Conservation (phyloP, 108 stramenopile genomes). For the Cyclotella choctawhatcheeana region DNA sequence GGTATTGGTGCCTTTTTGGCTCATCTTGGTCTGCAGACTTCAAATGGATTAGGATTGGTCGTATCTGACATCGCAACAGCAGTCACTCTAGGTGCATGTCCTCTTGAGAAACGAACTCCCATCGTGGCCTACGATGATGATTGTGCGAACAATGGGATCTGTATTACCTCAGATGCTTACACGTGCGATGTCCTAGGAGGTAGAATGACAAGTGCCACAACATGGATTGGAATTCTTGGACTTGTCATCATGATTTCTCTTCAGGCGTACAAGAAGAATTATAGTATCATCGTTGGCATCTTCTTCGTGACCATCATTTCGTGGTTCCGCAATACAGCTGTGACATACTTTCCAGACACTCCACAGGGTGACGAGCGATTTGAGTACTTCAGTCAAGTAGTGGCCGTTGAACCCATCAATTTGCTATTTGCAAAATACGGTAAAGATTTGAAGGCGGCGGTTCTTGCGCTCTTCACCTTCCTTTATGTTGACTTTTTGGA, state of each 20-base stretch:
- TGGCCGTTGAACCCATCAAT: slow-evolving; percentile 49
- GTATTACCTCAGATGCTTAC: slow-evolving; percentile 61
- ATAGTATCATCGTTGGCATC: slow-evolving; percentile 62
- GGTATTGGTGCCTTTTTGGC: slow-evolving; percentile 77
- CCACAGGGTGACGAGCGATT: slow-evolving; percentile 55
- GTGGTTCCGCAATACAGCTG: slow-evolving; percentile 66
- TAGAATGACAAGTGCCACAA: slow-evolving; percentile 54
- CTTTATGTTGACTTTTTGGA: slow-evolving; percentile 72
- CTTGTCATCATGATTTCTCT: slow-evolving; percentile 56
- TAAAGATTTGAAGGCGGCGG: slow-evolving; percentile 39
- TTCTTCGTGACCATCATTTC: slow-evolving; percentile 60
- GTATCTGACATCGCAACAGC: slow-evolving; percentile 74
- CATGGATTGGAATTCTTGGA: slow-evolving; percentile 70
- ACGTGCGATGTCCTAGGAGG: slow-evolving; percentile 70
- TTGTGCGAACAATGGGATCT: slow-evolving; percentile 47
- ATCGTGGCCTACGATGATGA: slow-evolving; percentile 64
- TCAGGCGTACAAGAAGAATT: slow-evolving; percentile 41
- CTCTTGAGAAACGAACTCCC: slow-evolving; percentile 49
- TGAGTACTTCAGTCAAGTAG: slow-evolving; percentile 67
- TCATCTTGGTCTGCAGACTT: slow-evolving; percentile 73
- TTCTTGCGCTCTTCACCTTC: slow-evolving; percentile 60
- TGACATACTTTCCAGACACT: slow-evolving; percentile 70
- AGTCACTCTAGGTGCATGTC: slow-evolving; percentile 74
- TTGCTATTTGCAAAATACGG: slow-evolving; percentile 47
- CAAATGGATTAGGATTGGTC: slow-evolving; percentile 72